phyloP scores from a whole-genome alignment of 2,329 filamentous ascomycete species.

The Piedraia hortae region DNA sequence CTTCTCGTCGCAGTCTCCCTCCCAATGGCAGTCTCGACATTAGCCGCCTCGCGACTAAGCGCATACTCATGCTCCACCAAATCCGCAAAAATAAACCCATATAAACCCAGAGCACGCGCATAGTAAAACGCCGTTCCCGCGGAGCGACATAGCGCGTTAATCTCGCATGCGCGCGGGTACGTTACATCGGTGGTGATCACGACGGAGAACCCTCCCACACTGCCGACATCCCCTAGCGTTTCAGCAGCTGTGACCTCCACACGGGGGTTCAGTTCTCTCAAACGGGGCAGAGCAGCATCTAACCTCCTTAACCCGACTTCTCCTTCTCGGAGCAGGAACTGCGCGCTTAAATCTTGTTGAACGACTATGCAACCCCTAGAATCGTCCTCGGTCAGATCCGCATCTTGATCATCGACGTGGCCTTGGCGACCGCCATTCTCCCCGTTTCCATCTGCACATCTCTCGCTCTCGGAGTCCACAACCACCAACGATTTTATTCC shows the following conservation, averaged over 20 bases:
- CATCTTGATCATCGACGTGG: too few species aligned
- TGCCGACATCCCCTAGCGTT: too few species aligned
- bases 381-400: too few species aligned
- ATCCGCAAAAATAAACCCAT: conserved; percentile 86
- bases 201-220: conserved; percentile 32
- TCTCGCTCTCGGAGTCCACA: conserved; percentile 37
- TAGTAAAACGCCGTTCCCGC: conserved; percentile 67
- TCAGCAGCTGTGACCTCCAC: conserved; percentile 39
- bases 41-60: conserved; percentile 60
- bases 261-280: conserved; percentile 70
- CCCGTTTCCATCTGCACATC: too few species aligned
- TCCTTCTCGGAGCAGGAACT: conserved; percentile 46
- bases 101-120: conserved; percentile 63
- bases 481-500: conserved; percentile 79
- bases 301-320: conserved; percentile 50
- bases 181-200: too few species aligned
- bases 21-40: conserved; percentile 25
- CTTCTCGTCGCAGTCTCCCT: conserved; percentile 53
- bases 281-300: conserved; percentile 45
- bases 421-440: too few species aligned
- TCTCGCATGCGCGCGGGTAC: conserved; percentile 45
- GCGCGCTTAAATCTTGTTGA: conserved; percentile 43
- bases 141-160: conserved; percentile 68
- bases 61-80: conserved; percentile 74
- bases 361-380: too few species aligned